Percentiles rank a stretch among this genome's conserved stretches.
These are phyloP conservation scores for Digitaria exilis DNA, from an alignment of 202 grass and related monocot species.

Conservation along the genomic window DNA sequence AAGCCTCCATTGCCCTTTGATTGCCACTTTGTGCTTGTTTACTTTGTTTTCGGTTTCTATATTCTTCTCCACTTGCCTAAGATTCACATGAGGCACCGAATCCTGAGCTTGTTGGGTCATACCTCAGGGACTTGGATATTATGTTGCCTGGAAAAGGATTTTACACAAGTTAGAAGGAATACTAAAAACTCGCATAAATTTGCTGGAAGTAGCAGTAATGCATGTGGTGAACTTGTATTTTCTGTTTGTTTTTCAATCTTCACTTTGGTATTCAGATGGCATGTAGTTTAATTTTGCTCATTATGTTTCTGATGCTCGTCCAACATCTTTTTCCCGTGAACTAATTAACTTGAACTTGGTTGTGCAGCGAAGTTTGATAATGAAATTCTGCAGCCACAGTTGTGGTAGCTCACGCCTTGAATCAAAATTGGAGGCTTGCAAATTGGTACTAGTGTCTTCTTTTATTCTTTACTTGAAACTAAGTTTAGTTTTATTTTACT, in stretches of 20 bases:
- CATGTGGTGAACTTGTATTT: conserved; percentile 4
- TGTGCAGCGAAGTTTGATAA: conserved; percentile 63
- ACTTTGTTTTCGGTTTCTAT: not conserved
- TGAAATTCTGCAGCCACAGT: conserved; percentile 78
- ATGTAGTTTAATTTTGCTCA: not conserved
- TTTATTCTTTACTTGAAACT: conserved; percentile 27
- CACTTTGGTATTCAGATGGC: not conserved
- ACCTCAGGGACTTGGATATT: conserved; percentile 5
- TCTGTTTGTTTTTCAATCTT: conserved; percentile 23
- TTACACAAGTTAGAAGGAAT: conserved; percentile 10
- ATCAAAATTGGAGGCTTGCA: conserved; percentile 54
- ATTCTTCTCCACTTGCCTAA: not conserved
- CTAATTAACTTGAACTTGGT: conserved; percentile 45
- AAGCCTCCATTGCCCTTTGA: not conserved
- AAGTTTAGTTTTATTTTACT: conserved; percentile 22
- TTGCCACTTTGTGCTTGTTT: not conserved
- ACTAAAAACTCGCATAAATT: not conserved
- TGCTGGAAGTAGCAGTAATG: not conserved
- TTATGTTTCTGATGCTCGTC: conserved; percentile 12
- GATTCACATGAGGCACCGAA: not conserved
- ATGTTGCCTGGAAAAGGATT: not conserved
- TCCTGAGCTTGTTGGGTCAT: not conserved
- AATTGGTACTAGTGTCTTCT: conserved; percentile 64
- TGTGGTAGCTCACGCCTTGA: conserved; percentile 40
- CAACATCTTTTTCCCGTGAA: conserved; percentile 22